A percentile compares a stretch with the other conserved stretches of the same genome.
Conservation (phyloP, 2,329 filamentous ascomycete genomes). For the Zasmidium cellare region DNA sequence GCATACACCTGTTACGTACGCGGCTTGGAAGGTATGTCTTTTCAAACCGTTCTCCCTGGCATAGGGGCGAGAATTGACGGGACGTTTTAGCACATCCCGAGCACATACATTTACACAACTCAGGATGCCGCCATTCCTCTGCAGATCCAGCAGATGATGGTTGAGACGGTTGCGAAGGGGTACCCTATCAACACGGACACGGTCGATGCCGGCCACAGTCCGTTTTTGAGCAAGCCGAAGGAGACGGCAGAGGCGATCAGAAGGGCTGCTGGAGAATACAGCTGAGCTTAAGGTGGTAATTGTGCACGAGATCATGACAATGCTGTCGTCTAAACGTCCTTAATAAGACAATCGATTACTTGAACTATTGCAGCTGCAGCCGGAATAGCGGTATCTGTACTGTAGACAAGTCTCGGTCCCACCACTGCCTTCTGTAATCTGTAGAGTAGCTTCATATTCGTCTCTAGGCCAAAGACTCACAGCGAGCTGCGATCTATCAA, state of each 20-base stretch:
- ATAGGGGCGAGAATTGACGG: neutral
- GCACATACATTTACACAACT: conserved; percentile 44
- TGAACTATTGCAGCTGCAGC: no score
- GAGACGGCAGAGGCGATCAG: conserved; percentile 23
- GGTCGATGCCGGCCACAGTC: conserved; percentile 28
- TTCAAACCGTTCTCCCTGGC: neutral
- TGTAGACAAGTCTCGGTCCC: no score
- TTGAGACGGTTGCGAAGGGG: conserved; percentile 22
- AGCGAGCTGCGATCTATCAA: no score
- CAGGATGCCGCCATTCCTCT: conserved; percentile 40
- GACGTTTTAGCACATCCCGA: conserved; percentile 33
- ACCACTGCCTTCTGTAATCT: no score
- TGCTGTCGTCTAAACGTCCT: no score
- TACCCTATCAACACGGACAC: conserved; percentile 21
- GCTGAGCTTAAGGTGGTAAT: neutral
- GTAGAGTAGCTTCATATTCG: no score
- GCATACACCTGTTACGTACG: conserved; percentile 25
- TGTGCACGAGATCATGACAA: no score
- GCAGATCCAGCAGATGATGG: conserved; percentile 39
- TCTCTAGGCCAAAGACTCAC: no score
- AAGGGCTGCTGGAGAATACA: conserved; percentile 16
- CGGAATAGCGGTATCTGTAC: no score
- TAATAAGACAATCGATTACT: no score
- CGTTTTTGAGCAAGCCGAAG: conserved; percentile 28
- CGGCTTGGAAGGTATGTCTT: conserved; percentile 34